Evolutionary conservation across 2,329 filamentous ascomycete genomes (phyloP), one percentile per base, ranked within the genome.

Genomic region (Coleophoma crateriformis): DNA sequence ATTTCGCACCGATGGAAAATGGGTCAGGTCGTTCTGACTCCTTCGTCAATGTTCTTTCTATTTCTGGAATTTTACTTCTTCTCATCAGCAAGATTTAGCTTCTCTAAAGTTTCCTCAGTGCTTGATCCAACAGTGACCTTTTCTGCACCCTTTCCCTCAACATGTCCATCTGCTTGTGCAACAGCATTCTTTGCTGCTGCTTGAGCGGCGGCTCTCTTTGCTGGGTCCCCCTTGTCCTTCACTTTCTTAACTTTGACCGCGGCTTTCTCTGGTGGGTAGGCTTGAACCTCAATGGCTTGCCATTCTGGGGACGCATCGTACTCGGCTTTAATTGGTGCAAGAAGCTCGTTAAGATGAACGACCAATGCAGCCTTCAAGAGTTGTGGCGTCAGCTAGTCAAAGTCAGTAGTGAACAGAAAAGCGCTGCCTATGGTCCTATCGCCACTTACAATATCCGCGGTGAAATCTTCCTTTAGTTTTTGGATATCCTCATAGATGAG

Each of bases 281-380:
- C 94, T 65, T 86, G 84, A 47, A 79, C 66, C 46, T 85, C 79
- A 48, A 90, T 78, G 50, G 84, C 81, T 70, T 95, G 86, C 90
- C 90, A 97, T 62, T 91, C 89, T 32, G 77, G 62, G 0, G 80
- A 85, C 0, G 76, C 78, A 54, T 87, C 72, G 71, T 82, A 97
- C 6, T 84, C 85, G 3, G 74, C 77, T 57, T 85, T 84, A 52
- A 99, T 92, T 1, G 92, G 90, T 2, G 77, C 81, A 50, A 96
- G 76, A 12, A 97, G 78, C 37, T 79, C 75, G 57, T 82, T 82
- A 17, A 99, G 77, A 10, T 82, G 88, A 47, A 82, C 77, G 5
- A 87, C 79, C 6, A 95, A 83, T 11, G 88, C 90, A n/a, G 85
- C 79, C 74, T 99, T 97, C 47, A 97, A 75, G 12, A 87, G 71